These are phyloP conservation scores for Artemisia argyi DNA, from an alignment of 129 eudicot genomes.

Conservation along the genomic window DNA sequence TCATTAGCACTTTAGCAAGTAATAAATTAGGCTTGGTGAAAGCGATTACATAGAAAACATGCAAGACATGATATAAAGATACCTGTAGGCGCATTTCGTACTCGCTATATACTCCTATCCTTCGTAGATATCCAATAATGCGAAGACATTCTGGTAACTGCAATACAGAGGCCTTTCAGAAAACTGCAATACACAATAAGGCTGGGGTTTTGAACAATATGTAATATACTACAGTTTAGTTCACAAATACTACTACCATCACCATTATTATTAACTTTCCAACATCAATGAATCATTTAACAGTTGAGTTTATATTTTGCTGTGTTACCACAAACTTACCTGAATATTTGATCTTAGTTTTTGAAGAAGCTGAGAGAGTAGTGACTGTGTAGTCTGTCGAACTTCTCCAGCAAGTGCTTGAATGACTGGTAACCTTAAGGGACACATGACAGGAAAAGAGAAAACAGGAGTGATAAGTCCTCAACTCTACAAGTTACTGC, in stretches of 20 bases:
- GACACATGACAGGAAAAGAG: not conserved
- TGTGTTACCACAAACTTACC: constrained; percentile 38
- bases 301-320: not conserved
- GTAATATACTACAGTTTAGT: constrained; percentile 5
- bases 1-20: constrained; percentile 12
- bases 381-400: constrained; percentile 84
- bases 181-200: constrained; percentile 7
- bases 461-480: constrained; percentile 7
- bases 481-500: constrained; percentile 15
- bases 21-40: constrained; percentile 8
- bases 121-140: constrained; percentile 91
- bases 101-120: constrained; percentile 88
- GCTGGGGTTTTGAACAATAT: constrained; percentile 15
- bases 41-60: not conserved
- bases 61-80: not conserved
- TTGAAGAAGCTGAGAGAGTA: constrained; percentile 96
- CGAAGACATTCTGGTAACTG: constrained; percentile 99
- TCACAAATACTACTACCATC: not conserved
- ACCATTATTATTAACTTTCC: constrained; percentile 8
- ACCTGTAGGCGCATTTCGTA: constrained; percentile 99
- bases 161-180: constrained; percentile 31
- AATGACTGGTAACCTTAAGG: constrained; percentile 71
- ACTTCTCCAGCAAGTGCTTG: constrained; percentile 91
- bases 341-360: constrained; percentile 92
- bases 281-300: not conserved